Conservation (phyloP, 116 monocot species). For the Iris pallida region DNA sequence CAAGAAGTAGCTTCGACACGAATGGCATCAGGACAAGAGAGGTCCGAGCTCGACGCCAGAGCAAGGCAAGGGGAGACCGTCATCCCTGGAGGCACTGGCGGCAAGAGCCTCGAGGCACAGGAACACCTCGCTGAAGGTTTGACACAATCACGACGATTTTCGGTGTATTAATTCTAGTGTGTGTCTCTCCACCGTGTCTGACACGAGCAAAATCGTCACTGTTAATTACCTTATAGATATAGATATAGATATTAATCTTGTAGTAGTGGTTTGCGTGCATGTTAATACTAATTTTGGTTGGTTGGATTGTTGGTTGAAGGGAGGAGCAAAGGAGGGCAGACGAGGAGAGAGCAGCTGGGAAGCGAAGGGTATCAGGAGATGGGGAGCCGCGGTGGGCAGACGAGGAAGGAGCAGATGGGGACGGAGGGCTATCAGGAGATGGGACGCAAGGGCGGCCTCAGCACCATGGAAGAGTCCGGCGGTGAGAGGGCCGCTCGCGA, state of each 20-base stretch:
- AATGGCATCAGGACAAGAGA: constrained; percentile 44
- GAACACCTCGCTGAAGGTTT: constrained; percentile 80
- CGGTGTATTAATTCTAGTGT: background rate
- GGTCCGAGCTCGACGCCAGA: constrained; percentile 46
- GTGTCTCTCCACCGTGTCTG: background rate
- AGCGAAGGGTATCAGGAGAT: constrained; percentile 40
- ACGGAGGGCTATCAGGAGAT: constrained; percentile 41
- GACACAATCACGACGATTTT: no score
- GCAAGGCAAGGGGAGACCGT: constrained; percentile 65
- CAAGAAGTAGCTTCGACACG: constrained; percentile 38
- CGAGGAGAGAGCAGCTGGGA: constrained; percentile 45
- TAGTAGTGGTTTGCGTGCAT: no score
- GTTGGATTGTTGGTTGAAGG: constrained; percentile 12
- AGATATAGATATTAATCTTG: no score
- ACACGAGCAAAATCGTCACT: no score
- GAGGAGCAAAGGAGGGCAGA: constrained; percentile 33
- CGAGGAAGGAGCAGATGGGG: constrained; percentile 45
- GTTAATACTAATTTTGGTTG: no score
- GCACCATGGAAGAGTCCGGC: constrained; percentile 30
- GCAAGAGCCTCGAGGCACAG: constrained; percentile 83
- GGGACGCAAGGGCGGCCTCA: constrained; percentile 48
- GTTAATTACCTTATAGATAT: no score
- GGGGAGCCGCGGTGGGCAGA: constrained; percentile 39
- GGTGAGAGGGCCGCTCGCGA: constrained; percentile 21
- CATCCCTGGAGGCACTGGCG: constrained; percentile 73